These are phyloP conservation scores for Aspergillus bertholletiae DNA, from an alignment of 495 filamentous ascomycete genomes.

Conservation along the genomic window DNA sequence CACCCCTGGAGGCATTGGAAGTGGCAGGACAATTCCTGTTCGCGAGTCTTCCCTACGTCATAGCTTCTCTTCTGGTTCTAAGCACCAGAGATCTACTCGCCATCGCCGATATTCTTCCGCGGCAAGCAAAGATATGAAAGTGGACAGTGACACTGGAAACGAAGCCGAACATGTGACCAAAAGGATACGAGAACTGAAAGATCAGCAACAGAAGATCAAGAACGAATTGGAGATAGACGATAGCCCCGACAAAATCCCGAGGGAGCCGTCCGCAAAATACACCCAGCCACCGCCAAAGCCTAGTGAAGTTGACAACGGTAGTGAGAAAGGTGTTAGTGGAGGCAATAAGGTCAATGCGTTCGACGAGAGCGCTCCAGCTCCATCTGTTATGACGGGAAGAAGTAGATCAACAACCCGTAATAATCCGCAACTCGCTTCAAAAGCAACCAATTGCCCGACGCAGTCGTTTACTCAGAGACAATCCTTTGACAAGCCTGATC, in stretches of 20 bases:
- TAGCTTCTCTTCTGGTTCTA: conserved; percentile 36
- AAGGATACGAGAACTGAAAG: conserved; percentile 50
- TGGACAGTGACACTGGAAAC: conserved; percentile 31
- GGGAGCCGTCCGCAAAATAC: conserved; percentile 22
- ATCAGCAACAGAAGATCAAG: conserved; percentile 47
- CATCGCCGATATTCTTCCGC: conserved; percentile 39
- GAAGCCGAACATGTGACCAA: conserved; percentile 45
- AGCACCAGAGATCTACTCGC: conserved; percentile 31
- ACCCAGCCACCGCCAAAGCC: conserved; percentile 22
- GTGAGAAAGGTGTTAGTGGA: not conserved
- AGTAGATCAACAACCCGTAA: conserved; percentile 48
- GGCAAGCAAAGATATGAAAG: conserved; percentile 33
- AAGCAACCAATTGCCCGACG: conserved; percentile 38
- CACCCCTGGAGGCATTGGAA: conserved; percentile 44
- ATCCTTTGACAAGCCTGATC: conserved; percentile 34
- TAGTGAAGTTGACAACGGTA: conserved; percentile 20
- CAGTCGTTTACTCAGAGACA: conserved; percentile 33
- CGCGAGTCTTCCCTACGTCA: conserved; percentile 68
- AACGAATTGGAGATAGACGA: conserved; percentile 34
- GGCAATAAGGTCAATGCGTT: conserved; percentile 6
- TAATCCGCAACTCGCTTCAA: conserved; percentile 42
- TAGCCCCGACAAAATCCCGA: conserved; percentile 30
- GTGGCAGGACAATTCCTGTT: conserved; percentile 55
- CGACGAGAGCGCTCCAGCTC: conserved; percentile 68
- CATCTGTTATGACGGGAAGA: conserved; percentile 54